Percentiles rank a stretch among this genome's conserved stretches.
These are phyloP conservation scores for Pulveroboletus ravenelii DNA, from an alignment of 768 basidiomycete genomes.

Conservation along the genomic window DNA sequence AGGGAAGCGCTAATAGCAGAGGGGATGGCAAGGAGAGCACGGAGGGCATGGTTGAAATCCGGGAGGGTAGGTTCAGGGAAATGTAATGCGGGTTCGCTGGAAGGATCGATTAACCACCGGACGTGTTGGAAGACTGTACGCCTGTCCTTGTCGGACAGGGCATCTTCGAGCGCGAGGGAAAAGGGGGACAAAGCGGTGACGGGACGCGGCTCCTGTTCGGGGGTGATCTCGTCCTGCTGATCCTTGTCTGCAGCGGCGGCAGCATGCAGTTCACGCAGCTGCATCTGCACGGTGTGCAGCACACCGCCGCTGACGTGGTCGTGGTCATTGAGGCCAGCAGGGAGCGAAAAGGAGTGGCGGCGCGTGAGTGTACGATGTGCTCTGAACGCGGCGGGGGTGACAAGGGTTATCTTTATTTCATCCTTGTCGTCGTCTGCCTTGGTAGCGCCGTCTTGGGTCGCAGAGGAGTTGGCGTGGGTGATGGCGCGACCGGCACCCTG, in stretches of 20 bases:
- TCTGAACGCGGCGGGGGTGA: conserved; percentile 27
- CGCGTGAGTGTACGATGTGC: conserved; percentile 44
- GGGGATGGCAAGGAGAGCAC: conserved; percentile 40
- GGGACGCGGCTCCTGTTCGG: conserved; percentile 23
- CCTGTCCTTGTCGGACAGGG: conserved; percentile 11
- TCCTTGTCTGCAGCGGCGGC: conserved; percentile 27
- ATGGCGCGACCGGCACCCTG: conserved; percentile 69
- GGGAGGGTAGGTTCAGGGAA: conserved; percentile 35
- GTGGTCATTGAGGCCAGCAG: conserved; percentile 36
- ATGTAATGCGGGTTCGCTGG: conserved; percentile 26
- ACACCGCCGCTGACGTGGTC: conserved; percentile 44
- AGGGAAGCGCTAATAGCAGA: conserved; percentile 44
- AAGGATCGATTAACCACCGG: conserved; percentile 32
- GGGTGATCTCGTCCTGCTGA: conserved; percentile 8
- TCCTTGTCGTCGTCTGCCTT: conserved; percentile 56
- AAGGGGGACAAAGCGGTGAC: conserved; percentile 23
- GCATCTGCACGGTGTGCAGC: conserved; percentile 57
- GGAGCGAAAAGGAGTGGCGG: conserved; percentile 58
- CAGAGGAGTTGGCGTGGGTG: conserved; percentile 64
- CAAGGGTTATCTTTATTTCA: conserved; percentile 37
- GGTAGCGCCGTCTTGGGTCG: conserved; percentile 47
- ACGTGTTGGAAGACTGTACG: conserved; percentile 11
- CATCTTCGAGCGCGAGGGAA: conserved; percentile 15
- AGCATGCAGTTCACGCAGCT: conserved; percentile 57
- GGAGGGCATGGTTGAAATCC: conserved; percentile 61